These are phyloP conservation scores for Passiflora organensis DNA, from an alignment of 345 rosid genomes.

Conservation along the genomic window DNA sequence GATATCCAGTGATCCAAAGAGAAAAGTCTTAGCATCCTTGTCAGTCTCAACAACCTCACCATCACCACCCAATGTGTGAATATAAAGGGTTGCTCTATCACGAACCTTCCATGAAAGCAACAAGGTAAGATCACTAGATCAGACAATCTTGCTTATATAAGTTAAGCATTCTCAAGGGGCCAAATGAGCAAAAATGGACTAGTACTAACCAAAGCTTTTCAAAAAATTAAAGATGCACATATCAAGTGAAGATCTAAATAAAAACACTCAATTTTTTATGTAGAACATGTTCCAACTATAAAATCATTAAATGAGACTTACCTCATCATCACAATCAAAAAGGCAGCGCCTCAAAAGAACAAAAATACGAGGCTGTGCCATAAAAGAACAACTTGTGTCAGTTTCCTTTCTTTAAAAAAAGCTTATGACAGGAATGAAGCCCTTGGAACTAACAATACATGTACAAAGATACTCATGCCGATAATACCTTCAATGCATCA, in stretches of 20 bases:
- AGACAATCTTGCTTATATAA: no score
- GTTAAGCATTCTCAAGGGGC: not conserved
- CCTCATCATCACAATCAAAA: constrained; percentile 98
- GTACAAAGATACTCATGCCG: not conserved
- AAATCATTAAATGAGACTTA: constrained; percentile 22
- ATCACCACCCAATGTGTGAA: constrained; percentile 71
- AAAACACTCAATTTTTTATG: no score
- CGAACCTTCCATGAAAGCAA: constrained; percentile 57
- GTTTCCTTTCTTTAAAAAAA: no score
- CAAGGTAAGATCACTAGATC: no score
- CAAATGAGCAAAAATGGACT: not conserved
- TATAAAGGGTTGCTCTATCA: constrained; percentile 92
- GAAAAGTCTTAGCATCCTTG: constrained; percentile 56
- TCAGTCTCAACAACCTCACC: constrained; percentile 57
- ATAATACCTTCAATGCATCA: constrained; percentile 73
- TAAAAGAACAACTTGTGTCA: no score
- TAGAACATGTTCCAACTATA: not conserved
- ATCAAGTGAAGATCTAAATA: no score
- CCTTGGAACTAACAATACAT: not conserved
- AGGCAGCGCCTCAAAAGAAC: constrained; percentile 88
- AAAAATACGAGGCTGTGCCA: constrained; percentile 72
- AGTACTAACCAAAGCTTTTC: not conserved
- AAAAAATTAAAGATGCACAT: not conserved
- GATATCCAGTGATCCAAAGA: constrained; percentile 75
- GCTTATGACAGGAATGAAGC: no score